A percentile compares a stretch with the other conserved stretches of the same genome.
Evolutionary conservation across 2,329 filamentous ascomycete genomes (phyloP).

Genomic region (Sordariomycetes sp.): DNA sequence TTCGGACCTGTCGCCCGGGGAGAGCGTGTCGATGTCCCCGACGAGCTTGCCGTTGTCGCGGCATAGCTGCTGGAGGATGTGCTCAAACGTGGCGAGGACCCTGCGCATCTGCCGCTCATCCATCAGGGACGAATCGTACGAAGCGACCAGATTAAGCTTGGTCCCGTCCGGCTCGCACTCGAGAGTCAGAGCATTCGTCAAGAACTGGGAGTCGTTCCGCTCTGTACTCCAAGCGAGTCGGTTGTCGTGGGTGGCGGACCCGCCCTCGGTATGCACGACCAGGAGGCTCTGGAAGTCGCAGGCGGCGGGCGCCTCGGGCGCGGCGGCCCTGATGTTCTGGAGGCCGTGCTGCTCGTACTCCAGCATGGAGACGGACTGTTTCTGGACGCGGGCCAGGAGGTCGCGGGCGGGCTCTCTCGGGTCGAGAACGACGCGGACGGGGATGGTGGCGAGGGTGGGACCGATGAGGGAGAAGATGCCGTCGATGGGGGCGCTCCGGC

Average conservation of each 20-base stretch:
- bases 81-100: background rate
- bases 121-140: background rate
- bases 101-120: background rate
- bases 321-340: slow-evolving; percentile 13
- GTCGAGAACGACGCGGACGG: slow-evolving; percentile 17
- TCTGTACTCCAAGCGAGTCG: background rate
- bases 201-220: background rate
- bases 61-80: slow-evolving; percentile 5
- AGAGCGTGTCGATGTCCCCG: slow-evolving; percentile 1
- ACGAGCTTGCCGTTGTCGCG: background rate
- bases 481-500: slow-evolving; percentile 12
- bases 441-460: slow-evolving; percentile 17
- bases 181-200: background rate
- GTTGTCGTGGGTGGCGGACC: background rate
- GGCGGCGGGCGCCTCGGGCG: background rate
- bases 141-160: background rate
- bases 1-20: background rate
- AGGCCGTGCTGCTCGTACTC: slow-evolving; percentile 14
- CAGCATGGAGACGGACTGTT: slow-evolving; percentile 11
- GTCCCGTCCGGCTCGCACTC: background rate
- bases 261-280: no score
- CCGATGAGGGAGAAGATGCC: slow-evolving; percentile 14
- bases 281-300: background rate
- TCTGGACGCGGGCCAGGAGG: slow-evolving; percentile 12
- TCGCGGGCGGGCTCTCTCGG: background rate